Evolutionary conservation across 2,329 filamentous ascomycete species (phyloP).

Genomic region (Phialemonium atrogriseum): DNA sequence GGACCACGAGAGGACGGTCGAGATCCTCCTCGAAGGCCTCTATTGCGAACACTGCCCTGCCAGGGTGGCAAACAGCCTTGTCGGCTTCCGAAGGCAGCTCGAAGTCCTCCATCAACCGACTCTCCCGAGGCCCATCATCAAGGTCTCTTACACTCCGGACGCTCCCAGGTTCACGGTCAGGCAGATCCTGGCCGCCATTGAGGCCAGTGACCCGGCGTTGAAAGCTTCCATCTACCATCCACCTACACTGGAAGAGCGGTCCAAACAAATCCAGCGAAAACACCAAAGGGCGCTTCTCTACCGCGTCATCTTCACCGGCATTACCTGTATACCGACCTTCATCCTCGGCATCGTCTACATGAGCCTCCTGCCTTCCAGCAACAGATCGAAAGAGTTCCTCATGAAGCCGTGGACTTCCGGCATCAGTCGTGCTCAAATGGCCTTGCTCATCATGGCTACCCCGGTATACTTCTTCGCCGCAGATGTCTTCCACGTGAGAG

Average conservation of each 20-base stretch:
- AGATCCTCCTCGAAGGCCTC: conserved; percentile 62
- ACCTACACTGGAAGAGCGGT: conserved; percentile 75
- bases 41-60: conserved; percentile 66
- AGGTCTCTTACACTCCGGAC: conserved; percentile 60
- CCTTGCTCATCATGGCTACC: conserved; percentile 72
- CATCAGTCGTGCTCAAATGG: conserved; percentile 68
- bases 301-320: conserved; percentile 61
- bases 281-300: conserved; percentile 62
- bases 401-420: conserved; percentile 65
- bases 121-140: conserved; percentile 57
- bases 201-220: conserved; percentile 57
- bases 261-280: conserved; percentile 59
- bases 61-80: conserved; percentile 45
- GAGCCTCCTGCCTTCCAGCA: conserved; percentile 59
- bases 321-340: conserved; percentile 73
- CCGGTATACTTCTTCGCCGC: conserved; percentile 83
- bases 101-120: conserved; percentile 47
- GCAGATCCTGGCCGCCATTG: conserved; percentile 61
- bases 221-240: conserved; percentile 66
- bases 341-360: conserved; percentile 86
- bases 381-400: conserved; percentile 53
- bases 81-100: conserved; percentile 41
- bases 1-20: conserved; percentile 44
- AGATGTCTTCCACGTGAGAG: conserved; percentile 73
- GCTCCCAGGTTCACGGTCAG: conserved; percentile 67